Evolutionary conservation across 169 alveolate genomes (phyloP).

Genomic region (Eimeria acervulina): DNA sequence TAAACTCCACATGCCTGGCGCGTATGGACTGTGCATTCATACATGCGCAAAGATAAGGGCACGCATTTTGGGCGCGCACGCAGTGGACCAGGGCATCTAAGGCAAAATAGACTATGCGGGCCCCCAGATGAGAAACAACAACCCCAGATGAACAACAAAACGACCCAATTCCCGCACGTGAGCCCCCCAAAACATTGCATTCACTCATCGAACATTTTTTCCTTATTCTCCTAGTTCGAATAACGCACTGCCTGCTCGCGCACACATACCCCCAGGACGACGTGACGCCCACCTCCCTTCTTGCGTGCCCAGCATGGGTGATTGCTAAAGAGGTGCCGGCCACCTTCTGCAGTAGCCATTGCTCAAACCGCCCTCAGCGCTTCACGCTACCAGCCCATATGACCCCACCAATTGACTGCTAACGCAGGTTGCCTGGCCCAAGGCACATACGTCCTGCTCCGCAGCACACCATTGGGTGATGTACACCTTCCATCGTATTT

Average conservation of each 20-base stretch:
- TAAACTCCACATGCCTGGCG: too few species aligned
- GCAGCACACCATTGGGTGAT: not conserved
- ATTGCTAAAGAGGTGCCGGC: not conserved
- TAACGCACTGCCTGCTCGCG: not conserved
- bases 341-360: not conserved
- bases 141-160: too few species aligned
- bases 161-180: not conserved
- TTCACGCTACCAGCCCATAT: not conserved
- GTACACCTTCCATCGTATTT: not conserved
- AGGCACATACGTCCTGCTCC: not conserved
- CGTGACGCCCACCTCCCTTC: not conserved
- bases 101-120: too few species aligned
- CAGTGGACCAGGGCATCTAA: too few species aligned
- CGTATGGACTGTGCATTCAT: not conserved
- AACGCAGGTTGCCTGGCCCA: not conserved
- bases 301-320: not conserved
- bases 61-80: not conserved
- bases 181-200: not conserved
- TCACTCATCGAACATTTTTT: not conserved
- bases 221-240: not conserved
- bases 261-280: not conserved
- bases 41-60: not conserved
- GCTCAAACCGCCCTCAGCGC: too few species aligned
- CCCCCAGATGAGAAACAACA: too few species aligned
- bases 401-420: not conserved